These are phyloP conservation scores for Eimeria acervulina DNA, from an alignment of 169 alveolate genomes.

Conservation along the genomic window DNA sequence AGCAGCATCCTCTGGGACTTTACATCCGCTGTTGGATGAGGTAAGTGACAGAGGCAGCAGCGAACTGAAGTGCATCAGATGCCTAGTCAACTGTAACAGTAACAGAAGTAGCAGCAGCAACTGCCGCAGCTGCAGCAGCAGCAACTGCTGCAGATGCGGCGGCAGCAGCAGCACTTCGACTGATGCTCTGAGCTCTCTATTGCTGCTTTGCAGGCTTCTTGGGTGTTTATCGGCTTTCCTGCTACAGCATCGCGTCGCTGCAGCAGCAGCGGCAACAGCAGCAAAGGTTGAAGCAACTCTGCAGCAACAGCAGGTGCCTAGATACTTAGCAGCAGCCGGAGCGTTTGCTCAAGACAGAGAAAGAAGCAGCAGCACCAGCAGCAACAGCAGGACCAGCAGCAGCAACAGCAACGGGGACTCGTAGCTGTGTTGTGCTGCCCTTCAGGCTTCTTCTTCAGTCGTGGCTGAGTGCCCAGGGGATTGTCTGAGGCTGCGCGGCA, in stretches of 20 bases:
- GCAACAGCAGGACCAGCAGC: conserved; percentile 19
- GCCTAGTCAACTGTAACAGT: background rate
- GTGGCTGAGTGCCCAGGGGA: background rate
- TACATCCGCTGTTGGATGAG: conserved; percentile 46
- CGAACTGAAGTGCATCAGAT: background rate
- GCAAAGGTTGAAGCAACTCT: conserved; percentile 8
- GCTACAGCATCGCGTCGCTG: conserved; percentile 33
- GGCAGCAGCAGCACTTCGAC: background rate
- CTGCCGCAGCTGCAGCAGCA: conserved; percentile 7
- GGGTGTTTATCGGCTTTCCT: conserved; percentile 1
- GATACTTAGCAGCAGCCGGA: background rate
- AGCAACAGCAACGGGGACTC: no score
- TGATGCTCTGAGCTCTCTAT: background rate
- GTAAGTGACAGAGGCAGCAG: background rate
- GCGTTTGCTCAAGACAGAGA: background rate
- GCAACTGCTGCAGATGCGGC: background rate
- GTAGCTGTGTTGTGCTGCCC: background rate
- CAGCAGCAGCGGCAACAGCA: conserved; percentile 37
- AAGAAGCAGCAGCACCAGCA: background rate
- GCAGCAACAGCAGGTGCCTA: conserved; percentile 30
- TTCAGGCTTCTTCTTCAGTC: background rate
- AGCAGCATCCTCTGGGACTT: background rate
- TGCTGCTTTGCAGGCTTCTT: conserved; percentile 9
- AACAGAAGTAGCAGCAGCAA: background rate
- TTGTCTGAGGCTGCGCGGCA: background rate